Percentiles rank a stretch among this genome's conserved stretches.
These are phyloP conservation scores for Volvox carteri DNA, from an alignment of 163 green algal species.

Conservation along the genomic window DNA sequence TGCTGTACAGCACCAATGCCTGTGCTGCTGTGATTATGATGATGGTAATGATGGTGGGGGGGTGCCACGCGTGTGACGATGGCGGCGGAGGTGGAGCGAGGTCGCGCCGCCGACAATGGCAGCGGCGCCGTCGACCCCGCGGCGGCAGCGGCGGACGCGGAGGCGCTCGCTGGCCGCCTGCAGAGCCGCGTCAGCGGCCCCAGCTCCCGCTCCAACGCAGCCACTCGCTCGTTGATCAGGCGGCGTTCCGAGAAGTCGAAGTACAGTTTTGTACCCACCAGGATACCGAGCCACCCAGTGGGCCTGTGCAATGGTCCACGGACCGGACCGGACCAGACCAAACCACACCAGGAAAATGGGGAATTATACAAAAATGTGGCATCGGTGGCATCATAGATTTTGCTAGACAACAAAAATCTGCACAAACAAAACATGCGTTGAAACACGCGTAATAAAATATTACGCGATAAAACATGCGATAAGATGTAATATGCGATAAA, in stretches of 20 bases:
- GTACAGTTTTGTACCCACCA: slow-evolving; percentile 65
- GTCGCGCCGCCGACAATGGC: not conserved
- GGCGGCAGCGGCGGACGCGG: not conserved
- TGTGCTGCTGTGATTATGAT: no score
- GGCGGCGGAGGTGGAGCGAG: not conserved
- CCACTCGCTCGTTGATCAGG: slow-evolving; percentile 41
- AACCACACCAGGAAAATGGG: no score
- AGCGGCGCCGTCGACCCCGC: not conserved
- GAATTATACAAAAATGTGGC: no score
- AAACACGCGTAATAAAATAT: no score
- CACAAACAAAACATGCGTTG: no score
- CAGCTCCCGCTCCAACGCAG: slow-evolving; percentile 46
- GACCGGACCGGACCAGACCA: no score
- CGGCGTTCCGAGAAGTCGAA: slow-evolving; percentile 58
- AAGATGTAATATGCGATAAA: no score
- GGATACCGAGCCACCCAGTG: slow-evolving; percentile 62
- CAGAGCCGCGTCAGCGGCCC: slow-evolving; percentile 27
- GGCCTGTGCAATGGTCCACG: no score
- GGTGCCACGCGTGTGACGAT: not conserved
- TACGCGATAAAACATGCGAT: no score
- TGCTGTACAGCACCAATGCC: no score
- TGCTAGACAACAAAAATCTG: no score
- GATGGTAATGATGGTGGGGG: not conserved
- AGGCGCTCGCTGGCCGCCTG: slow-evolving; percentile 2
- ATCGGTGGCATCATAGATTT: no score